Percentiles rank a stretch among this genome's conserved stretches.
phyloP scores from a whole-genome alignment of 345 rosid genomes.

The Eucalyptus brandiana region DNA sequence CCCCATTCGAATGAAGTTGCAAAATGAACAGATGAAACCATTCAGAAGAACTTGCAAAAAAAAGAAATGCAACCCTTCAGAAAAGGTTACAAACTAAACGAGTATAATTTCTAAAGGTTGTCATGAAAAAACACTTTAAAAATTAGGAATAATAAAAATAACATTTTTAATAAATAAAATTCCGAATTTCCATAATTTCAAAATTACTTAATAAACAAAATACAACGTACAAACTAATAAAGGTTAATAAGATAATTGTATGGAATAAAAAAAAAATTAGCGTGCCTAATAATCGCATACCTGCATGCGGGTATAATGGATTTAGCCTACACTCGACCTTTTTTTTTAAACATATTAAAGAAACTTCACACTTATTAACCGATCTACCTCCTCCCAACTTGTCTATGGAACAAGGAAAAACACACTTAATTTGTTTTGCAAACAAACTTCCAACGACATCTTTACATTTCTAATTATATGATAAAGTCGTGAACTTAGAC shows the following conservation, averaged over 20 bases:
- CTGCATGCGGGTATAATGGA: rapidly evolving
- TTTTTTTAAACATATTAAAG: rapidly evolving
- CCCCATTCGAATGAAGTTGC: rapidly evolving
- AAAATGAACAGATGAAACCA: rapidly evolving
- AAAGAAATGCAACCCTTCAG: rapidly evolving
- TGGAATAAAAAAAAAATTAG: rapidly evolving
- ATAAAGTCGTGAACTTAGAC: background rate
- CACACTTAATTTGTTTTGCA: rapidly evolving
- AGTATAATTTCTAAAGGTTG: no score
- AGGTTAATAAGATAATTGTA: no score
- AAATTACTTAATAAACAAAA: no score
- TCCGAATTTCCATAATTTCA: no score
- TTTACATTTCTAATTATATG: rapidly evolving
- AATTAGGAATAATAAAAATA: rapidly evolving
- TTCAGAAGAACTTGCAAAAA: rapidly evolving
- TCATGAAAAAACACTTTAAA: no score
- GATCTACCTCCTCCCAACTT: rapidly evolving
- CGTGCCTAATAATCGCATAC: rapidly evolving
- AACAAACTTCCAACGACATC: no score
- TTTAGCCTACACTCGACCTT: rapidly evolving
- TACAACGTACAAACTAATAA: rapidly evolving
- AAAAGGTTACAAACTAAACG: rapidly evolving
- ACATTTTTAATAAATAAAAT: no score
- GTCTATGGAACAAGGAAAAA: rapidly evolving
- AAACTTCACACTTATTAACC: rapidly evolving